Percentiles rank a stretch among this genome's conserved stretches.
Evolutionary conservation across 2,329 filamentous ascomycete genomes (phyloP).

Genomic region (Trichoderma sp.): DNA sequence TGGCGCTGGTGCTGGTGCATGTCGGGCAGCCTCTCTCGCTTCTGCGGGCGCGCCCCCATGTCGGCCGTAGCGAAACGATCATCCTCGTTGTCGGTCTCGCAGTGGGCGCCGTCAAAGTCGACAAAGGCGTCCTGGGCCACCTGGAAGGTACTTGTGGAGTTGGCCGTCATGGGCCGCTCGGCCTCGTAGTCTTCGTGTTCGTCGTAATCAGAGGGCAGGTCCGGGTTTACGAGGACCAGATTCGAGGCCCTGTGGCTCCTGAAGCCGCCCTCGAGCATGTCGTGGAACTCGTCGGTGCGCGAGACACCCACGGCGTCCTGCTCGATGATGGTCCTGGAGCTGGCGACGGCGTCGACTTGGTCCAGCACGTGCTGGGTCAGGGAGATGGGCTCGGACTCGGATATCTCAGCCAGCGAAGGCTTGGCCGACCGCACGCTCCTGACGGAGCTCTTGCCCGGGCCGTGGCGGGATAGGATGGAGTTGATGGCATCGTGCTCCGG

Average conservation of each 20-base stretch:
- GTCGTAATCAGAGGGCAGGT: slow-evolving; percentile 5
- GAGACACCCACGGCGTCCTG: slow-evolving; percentile 33
- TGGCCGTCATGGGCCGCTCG: slow-evolving; percentile 41
- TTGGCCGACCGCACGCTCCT: slow-evolving; percentile 50
- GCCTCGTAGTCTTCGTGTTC: slow-evolving; percentile 25
- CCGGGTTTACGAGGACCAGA: slow-evolving; percentile 16
- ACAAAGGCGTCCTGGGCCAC: slow-evolving; percentile 67
- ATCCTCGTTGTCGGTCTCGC: slow-evolving; percentile 49
- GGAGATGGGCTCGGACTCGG: slow-evolving; percentile 52
- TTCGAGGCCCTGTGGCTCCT: slow-evolving; percentile 2
- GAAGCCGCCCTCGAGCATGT: slow-evolving; percentile 32
- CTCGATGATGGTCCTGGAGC: slow-evolving; percentile 26
- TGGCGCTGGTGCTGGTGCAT: background rate
- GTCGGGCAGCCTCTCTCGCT: slow-evolving; percentile 16
- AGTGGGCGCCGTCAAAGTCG: slow-evolving; percentile 80
- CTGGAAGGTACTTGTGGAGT: slow-evolving; percentile 59
- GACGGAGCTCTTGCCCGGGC: slow-evolving; percentile 53
- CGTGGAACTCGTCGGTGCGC: slow-evolving; percentile 33
- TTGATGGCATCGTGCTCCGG: slow-evolving; percentile 43
- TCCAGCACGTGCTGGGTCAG: slow-evolving; percentile 53
- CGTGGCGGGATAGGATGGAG: slow-evolving; percentile 46
- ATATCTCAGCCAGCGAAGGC: slow-evolving; percentile 54
- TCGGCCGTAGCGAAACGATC: slow-evolving; percentile 23
- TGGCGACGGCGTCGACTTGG: slow-evolving; percentile 44
- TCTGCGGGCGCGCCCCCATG: slow-evolving; percentile 10